Evolutionary conservation across 306 rosid species (phyloP), one percentile per base, ranked within the genome.

Genomic region (Benincasa hispida): DNA sequence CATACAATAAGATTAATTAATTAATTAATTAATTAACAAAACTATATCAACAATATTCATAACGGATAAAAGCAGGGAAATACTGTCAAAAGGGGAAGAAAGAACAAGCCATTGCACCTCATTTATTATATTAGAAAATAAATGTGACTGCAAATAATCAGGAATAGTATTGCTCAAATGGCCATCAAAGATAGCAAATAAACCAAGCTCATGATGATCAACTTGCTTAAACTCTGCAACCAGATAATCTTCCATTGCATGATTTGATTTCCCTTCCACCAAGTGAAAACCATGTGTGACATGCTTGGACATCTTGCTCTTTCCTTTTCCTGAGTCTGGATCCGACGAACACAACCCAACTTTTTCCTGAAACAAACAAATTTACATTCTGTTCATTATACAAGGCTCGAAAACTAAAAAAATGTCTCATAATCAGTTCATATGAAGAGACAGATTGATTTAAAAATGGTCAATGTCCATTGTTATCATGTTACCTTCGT

Each of bases 151-250:
- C 83, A 95, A 86, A 85, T 89, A 95, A 79, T 86, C 89, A 42
- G 99, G 89, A 42, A 94, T 89, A 69, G 78, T 80, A 69, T 89
- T 91, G 83, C 99, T 93, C 77, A 87, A 82, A 86, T 94, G 99
- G 76, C 99, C 99, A 82, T 94, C 97, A 74, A 94, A 92, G 78
- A 94, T 92, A 77, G 99, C 97, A 87, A 89, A 94, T 59, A 94
- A 83, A 58, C 98, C 99, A 48, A 95, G 91, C 77, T 95, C 99
- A 11, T 92, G 80, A 50, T 85, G 83, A 14, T 87, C 91, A 78
- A 87, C 85, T 81, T 84, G 89, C 90, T 88, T 88, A 81, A 95
- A 95, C 80, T 89, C 86, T 25, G 96, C 96, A 86, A 90, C 92
- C 15, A 89, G 75, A 67, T 92, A 95, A 72, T 92, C 99, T 83